A percentile compares a stretch with the other conserved stretches of the same genome.
Conservation (phyloP, 2,329 filamentous ascomycete genomes). For the Cercospora janseana region DNA sequence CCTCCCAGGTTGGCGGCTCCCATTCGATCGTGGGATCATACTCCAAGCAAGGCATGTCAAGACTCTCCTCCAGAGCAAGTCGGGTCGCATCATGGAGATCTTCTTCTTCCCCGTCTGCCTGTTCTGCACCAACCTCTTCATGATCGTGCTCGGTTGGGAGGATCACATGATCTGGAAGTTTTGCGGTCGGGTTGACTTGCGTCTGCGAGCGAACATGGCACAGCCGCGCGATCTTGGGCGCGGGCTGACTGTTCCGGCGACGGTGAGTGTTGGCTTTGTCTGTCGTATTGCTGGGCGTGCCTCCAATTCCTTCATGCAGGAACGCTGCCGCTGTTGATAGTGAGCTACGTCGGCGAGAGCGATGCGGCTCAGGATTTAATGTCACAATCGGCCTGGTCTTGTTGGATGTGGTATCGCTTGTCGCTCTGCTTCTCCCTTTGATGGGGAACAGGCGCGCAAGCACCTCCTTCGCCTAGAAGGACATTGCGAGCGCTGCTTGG, state of each 20-base stretch:
- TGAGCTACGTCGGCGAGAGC: slow-evolving; percentile 1
- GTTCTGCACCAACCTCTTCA: too few species aligned
- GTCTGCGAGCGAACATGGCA: slow-evolving; percentile 6
- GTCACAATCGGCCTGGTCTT: background rate
- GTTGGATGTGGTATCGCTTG: slow-evolving; percentile 6
- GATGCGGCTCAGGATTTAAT: background rate
- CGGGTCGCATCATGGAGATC: slow-evolving; percentile 2
- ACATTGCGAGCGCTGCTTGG: too few species aligned
- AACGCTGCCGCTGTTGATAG: slow-evolving; percentile 1
- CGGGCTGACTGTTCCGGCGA: background rate
- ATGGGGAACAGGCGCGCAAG: slow-evolving; percentile 3
- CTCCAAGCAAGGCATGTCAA: background rate
- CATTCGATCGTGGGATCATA: slow-evolving; percentile 11
- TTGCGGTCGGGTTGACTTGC: slow-evolving; percentile 6
- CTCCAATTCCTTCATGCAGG: background rate
- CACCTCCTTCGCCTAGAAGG: slow-evolving; percentile 7
- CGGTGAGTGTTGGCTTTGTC: background rate
- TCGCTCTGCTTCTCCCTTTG: slow-evolving; percentile 1
- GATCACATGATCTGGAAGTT: background rate
- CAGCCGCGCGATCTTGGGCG: background rate
- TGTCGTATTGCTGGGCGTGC: background rate
- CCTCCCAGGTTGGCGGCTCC: slow-evolving; percentile 11
- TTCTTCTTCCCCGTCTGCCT: background rate
- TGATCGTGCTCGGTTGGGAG: background rate
- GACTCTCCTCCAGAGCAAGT: slow-evolving; percentile 1